These are phyloP conservation scores for Xylaria sp. DNA, from an alignment of 2,329 filamentous ascomycete genomes.

Conservation along the genomic window DNA sequence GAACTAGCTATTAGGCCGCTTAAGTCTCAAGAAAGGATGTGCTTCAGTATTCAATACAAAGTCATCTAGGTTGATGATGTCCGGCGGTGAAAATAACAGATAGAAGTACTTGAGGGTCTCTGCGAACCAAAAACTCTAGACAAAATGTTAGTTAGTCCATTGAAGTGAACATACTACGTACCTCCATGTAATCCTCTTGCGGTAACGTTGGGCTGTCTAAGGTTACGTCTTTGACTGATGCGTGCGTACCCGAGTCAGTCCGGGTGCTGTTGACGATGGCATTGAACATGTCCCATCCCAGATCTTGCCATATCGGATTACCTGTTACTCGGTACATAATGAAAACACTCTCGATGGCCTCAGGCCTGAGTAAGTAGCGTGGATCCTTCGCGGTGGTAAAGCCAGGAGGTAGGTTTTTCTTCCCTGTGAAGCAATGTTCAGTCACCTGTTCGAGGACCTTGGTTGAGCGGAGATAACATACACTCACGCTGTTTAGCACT, in stretches of 20 bases:
- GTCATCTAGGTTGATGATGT: conserved; percentile 67
- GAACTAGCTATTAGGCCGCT: conserved; percentile 9
- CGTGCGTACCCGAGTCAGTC: conserved; percentile 44
- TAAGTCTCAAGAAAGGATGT: conserved; percentile 49
- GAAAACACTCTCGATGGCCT: conserved; percentile 52
- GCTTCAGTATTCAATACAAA: conserved; percentile 63
- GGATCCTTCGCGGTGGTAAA: conserved; percentile 64
- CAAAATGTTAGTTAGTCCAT: conserved; percentile 11
- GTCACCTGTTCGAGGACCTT: not conserved
- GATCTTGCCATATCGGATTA: conserved; percentile 43
- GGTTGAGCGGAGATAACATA: conserved; percentile 28
- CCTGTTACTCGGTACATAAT: conserved; percentile 50
- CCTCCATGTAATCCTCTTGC: conserved; percentile 58
- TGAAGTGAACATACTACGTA: conserved; percentile 29
- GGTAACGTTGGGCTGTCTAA: conserved; percentile 55
- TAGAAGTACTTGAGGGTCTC: conserved; percentile 67
- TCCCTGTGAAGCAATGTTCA: conserved; percentile 40
- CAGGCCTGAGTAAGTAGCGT: conserved; percentile 50
- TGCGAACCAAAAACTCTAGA: conserved; percentile 71
- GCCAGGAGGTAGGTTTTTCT: conserved; percentile 56
- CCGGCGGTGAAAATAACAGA: conserved; percentile 63
- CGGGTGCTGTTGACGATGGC: conserved; percentile 45
- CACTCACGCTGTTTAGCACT: conserved; percentile 42
- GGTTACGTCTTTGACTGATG: conserved; percentile 54
- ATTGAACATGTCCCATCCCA: conserved; percentile 50